These are phyloP conservation scores for Leccinum ambiguum DNA, from an alignment of 1,284 basidiomycete genomes.

Conservation along the genomic window DNA sequence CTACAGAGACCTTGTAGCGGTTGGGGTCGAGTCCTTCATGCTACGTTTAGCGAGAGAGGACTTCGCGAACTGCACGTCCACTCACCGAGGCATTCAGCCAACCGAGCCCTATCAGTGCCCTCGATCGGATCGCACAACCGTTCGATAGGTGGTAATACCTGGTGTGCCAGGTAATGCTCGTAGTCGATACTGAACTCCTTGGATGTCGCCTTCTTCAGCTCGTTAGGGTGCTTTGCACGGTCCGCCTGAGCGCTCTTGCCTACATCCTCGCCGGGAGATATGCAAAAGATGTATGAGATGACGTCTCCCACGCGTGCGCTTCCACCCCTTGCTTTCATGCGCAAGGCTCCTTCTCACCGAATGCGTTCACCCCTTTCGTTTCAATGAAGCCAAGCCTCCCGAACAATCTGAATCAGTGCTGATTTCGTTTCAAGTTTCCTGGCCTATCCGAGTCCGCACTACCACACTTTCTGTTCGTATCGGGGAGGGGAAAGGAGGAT, in stretches of 20 bases:
- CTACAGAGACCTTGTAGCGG: constrained; percentile 59
- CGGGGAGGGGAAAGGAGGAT: constrained; percentile 33
- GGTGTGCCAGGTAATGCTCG: constrained; percentile 90
- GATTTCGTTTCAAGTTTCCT: constrained; percentile 41
- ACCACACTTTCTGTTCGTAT: constrained; percentile 46
- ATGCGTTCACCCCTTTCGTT: constrained; percentile 45
- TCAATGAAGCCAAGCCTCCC: constrained; percentile 47
- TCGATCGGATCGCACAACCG: constrained; percentile 96
- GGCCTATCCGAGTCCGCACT: constrained; percentile 46
- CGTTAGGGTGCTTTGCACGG: constrained; percentile 92
- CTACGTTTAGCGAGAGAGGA: constrained; percentile 6
- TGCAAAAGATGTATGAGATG: constrained; percentile 94
- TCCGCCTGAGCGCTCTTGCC: constrained; percentile 86
- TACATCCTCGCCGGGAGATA: constrained; percentile 72
- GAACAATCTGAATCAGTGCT: constrained; percentile 46
- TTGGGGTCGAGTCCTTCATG: constrained; percentile 78
- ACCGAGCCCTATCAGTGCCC: constrained; percentile 87
- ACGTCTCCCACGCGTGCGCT: constrained; percentile 89
- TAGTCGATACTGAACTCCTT: constrained; percentile 77
- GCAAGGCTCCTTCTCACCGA: constrained; percentile 56
- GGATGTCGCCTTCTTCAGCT: constrained; percentile 70
- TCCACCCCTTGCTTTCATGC: constrained; percentile 85
- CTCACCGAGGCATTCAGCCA: constrained; percentile 94
- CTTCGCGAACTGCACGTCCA: constrained; percentile 1
- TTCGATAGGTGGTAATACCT: constrained; percentile 94